A percentile compares a stretch with the other conserved stretches of the same genome.
phyloP scores from a whole-genome alignment of 768 basidiomycete species.

The Amanita pallidorosea region DNA sequence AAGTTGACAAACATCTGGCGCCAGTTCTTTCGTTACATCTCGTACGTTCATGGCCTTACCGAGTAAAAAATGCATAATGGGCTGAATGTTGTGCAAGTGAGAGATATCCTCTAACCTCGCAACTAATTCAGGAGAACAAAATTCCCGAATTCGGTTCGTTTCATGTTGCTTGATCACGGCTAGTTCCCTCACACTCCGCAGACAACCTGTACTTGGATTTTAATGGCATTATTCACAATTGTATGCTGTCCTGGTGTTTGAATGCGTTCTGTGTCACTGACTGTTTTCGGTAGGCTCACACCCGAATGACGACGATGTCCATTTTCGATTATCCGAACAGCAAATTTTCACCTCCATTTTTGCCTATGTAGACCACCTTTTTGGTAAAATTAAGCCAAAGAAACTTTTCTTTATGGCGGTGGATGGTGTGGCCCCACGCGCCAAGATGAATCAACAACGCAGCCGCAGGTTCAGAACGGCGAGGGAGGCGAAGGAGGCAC shows the following conservation, averaged over 20 bases:
- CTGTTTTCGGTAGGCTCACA: constrained; percentile 55
- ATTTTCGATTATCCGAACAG: constrained; percentile 92
- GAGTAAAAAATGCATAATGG: not conserved
- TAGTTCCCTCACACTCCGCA: constrained; percentile 17
- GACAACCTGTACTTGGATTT: constrained; percentile 92
- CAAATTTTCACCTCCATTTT: constrained; percentile 98
- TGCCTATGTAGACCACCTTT: constrained; percentile 92
- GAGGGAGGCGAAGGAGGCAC: constrained; percentile 79
- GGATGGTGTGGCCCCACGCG: constrained; percentile 93
- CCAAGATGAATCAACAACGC: constrained; percentile 99
- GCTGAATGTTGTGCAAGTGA: constrained; percentile 44
- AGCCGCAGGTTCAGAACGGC: constrained; percentile 90
- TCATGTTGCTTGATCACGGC: not conserved
- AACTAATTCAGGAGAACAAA: constrained; percentile 96
- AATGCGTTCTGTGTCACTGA: not conserved
- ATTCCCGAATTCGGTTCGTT: constrained; percentile 91
- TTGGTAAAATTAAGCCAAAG: constrained; percentile 94
- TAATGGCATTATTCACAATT: constrained; percentile 88
- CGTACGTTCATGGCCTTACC: constrained; percentile 37
- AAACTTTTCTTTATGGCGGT: constrained; percentile 99
- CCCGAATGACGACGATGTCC: constrained; percentile 92
- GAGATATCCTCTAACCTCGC: constrained; percentile 96
- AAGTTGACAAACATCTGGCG: constrained; percentile 8
- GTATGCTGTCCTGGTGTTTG: constrained; percentile 20
- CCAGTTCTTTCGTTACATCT: constrained; percentile 95